Evolutionary conservation across 371 early-diverging fungal species (phyloP).

Genomic region (Zopfochytrium polystomum): DNA sequence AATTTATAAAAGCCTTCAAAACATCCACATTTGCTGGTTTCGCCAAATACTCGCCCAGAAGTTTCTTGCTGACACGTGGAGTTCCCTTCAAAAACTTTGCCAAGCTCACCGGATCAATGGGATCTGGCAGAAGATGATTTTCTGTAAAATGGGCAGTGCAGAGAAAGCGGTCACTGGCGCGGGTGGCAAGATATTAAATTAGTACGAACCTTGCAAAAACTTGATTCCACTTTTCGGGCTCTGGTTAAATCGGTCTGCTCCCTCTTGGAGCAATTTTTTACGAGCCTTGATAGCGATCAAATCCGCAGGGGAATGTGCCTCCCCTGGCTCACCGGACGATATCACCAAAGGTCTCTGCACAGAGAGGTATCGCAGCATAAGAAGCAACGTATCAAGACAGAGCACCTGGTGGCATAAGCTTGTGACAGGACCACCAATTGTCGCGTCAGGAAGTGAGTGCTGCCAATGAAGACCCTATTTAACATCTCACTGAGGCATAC

Average conservation of each 20-base stretch:
- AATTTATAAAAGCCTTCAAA: conserved; percentile 35
- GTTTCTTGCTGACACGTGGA: conserved; percentile 41
- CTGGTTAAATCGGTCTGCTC: conserved; percentile 79
- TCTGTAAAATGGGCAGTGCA: conserved; percentile 16
- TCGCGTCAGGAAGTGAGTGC: conserved; percentile 73
- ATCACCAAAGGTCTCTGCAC: conserved; percentile 55
- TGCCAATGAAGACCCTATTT: conserved; percentile 17
- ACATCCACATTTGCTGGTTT: conserved; percentile 38
- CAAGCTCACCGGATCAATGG: conserved; percentile 28
- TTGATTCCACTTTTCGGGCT: conserved; percentile 79
- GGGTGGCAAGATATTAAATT: background rate
- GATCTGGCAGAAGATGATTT: conserved; percentile 42
- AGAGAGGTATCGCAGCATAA: conserved; percentile 75
- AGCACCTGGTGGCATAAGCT: conserved; percentile 52
- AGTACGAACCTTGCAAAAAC: conserved; percentile 58
- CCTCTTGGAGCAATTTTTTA: conserved; percentile 73
- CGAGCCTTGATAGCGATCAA: conserved; percentile 36
- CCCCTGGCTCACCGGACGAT: background rate
- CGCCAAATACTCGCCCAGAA: conserved; percentile 54
- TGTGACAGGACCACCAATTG: conserved; percentile 61
- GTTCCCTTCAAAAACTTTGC: conserved; percentile 40
- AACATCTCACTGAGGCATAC: too few relatives aligned
- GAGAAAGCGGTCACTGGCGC: conserved; percentile 1
- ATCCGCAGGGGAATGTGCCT: conserved; percentile 19
- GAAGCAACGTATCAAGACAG: conserved; percentile 75